Conservation (phyloP, 176 grass and related monocot genomes). For the Hyparrhenia diplandra region DNA sequence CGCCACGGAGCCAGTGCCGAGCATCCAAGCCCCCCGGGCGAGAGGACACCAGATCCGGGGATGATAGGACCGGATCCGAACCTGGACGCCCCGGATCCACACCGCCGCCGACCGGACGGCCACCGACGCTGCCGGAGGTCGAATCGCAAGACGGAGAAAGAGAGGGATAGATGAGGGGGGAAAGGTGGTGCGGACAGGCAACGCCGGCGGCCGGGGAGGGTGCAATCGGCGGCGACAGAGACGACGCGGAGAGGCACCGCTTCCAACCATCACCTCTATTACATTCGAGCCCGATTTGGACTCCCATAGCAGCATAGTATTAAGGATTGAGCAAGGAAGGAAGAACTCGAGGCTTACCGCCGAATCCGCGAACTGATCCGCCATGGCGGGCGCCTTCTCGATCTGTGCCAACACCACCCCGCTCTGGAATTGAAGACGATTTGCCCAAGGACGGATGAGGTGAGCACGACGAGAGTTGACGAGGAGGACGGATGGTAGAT, state of each 20-base stretch:
- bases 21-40: background rate
- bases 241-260: background rate
- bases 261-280: background rate
- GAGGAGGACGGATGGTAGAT: constrained; percentile 7
- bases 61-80: background rate
- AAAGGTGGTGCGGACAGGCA: background rate
- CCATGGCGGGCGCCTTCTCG: constrained; percentile 30
- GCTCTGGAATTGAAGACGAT: constrained; percentile 11
- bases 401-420: background rate
- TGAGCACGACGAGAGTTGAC: background rate
- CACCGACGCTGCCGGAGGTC: background rate
- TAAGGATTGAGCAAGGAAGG: background rate
- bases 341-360: constrained; percentile 26
- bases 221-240: background rate
- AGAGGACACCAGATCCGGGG: background rate
- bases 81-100: background rate
- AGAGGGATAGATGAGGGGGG: background rate
- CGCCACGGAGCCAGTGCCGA: background rate
- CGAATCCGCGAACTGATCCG: constrained; percentile 44
- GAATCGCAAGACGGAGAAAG: background rate
- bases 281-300: background rate
- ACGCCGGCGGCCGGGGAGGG: too few relatives aligned
- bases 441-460: background rate
- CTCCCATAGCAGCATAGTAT: background rate
- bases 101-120: background rate